These are phyloP conservation scores for Plectosphaerella cucumerina DNA, from an alignment of 2,329 filamentous ascomycete species.

Conservation along the genomic window DNA sequence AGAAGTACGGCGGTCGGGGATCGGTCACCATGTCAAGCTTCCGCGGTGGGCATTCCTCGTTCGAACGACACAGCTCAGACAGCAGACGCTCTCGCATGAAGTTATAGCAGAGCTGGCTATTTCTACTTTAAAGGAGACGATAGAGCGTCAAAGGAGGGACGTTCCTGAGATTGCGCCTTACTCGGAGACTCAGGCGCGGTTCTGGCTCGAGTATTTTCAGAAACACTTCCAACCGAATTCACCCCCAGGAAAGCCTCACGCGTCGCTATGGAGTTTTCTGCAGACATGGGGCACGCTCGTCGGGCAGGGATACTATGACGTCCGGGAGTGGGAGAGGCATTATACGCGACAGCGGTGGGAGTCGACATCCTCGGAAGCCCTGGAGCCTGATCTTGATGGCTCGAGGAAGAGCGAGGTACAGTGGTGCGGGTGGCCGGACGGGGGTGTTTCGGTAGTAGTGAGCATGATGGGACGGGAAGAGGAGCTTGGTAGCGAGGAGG, in stretches of 20 bases:
- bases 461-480: constrained; percentile 9
- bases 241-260: no score
- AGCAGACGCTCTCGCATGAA: not conserved
- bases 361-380: not conserved
- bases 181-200: constrained; percentile 5
- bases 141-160: not conserved
- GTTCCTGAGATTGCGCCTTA: not conserved
- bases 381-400: constrained; percentile 8
- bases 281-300: no score
- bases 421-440: constrained; percentile 10
- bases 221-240: no score
- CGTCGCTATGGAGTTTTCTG: no score
- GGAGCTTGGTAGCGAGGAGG: constrained; percentile 13
- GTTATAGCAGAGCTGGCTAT: constrained; percentile 1
- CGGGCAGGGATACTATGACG: constrained; percentile 3
- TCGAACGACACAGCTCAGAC: not conserved
- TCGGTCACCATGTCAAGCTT: constrained; percentile 6
- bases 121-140: constrained; percentile 5
- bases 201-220: no score
- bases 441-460: not conserved
- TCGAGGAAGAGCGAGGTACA: constrained; percentile 4
- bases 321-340: constrained; percentile 5
- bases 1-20: constrained; percentile 1
- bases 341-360: constrained; percentile 5
- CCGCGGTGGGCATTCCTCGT: constrained; percentile 5